Percentiles rank a stretch among this genome's conserved stretches.
Conservation (phyloP, 257 asterid genomes). For the Nicotiana knightiana region DNA sequence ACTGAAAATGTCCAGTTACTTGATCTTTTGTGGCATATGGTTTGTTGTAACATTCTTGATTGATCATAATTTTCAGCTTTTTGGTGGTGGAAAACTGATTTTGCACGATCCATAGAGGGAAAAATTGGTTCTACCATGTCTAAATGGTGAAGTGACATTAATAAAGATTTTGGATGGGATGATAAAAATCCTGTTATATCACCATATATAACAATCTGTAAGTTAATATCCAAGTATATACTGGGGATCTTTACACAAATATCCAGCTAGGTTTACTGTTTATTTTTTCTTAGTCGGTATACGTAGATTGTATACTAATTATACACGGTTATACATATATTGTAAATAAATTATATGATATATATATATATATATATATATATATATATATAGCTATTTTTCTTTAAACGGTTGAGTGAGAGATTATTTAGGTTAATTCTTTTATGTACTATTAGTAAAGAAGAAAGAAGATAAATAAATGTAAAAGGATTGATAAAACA, state of each 20-base stretch:
- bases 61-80: slow-evolving; percentile 38
- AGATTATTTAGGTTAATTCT: too few relatives aligned
- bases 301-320: too few relatives aligned
- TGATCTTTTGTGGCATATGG: slow-evolving; percentile 41
- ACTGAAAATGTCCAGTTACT: slow-evolving; percentile 54
- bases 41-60: slow-evolving; percentile 50
- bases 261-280: too few relatives aligned
- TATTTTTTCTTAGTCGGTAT: too few relatives aligned
- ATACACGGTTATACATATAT: too few relatives aligned
- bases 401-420: too few relatives aligned
- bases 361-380: too few relatives aligned
- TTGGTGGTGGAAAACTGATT: slow-evolving; percentile 47
- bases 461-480: not conserved
- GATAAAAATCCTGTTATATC: slow-evolving; percentile 58
- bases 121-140: slow-evolving; percentile 46
- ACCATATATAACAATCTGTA: slow-evolving; percentile 53
- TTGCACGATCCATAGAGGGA: slow-evolving; percentile 29
- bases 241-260: too few relatives aligned
- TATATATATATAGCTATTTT: too few relatives aligned
- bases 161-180: slow-evolving; percentile 43
- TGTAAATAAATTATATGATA: too few relatives aligned
- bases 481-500: not conserved
- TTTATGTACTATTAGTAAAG: not conserved
- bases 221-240: too few relatives aligned
- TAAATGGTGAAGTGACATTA: slow-evolving; percentile 61